Percentiles rank a stretch among this genome's conserved stretches.
phyloP scores from a whole-genome alignment of 2,329 filamentous ascomycete species.

The Alternaria panax region DNA sequence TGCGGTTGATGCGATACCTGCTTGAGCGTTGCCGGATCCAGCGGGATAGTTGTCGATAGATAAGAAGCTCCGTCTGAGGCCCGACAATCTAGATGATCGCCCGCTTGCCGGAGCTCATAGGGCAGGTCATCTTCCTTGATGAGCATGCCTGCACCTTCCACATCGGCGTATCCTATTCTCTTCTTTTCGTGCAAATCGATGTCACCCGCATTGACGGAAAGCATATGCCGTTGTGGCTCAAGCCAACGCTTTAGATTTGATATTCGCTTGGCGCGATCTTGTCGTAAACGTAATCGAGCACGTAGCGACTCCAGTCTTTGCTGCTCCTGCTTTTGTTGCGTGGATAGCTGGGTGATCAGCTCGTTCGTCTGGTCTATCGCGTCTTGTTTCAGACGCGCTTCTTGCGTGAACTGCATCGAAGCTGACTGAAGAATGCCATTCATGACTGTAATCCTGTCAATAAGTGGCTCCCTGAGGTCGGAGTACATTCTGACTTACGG shows the following conservation, averaged over 20 bases:
- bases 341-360: conserved; percentile 80
- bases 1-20: conserved; percentile 41
- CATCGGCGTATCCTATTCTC: conserved; percentile 58
- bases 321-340: conserved; percentile 78
- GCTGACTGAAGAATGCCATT: conserved; percentile 82
- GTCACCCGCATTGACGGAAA: conserved; percentile 53
- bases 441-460: conserved; percentile 63
- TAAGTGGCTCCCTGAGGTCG: background rate
- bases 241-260: conserved; percentile 78
- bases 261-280: conserved; percentile 73
- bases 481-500: conserved; percentile 63
- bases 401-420: conserved; percentile 77
- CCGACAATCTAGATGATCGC: conserved; percentile 38
- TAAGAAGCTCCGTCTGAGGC: conserved; percentile 42
- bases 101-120: conserved; percentile 36
- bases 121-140: conserved; percentile 40
- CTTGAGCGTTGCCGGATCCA: conserved; percentile 26
- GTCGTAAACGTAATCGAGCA: conserved; percentile 68
- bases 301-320: conserved; percentile 75
- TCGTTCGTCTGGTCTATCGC: conserved; percentile 82
- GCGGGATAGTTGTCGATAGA: conserved; percentile 36
- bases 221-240: conserved; percentile 69
- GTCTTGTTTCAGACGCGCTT: conserved; percentile 83
- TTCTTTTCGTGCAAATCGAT: conserved; percentile 53
- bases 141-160: conserved; percentile 41